Conservation (phyloP, 805 yeast genomes). For the Pichia scutulata region DNA sequence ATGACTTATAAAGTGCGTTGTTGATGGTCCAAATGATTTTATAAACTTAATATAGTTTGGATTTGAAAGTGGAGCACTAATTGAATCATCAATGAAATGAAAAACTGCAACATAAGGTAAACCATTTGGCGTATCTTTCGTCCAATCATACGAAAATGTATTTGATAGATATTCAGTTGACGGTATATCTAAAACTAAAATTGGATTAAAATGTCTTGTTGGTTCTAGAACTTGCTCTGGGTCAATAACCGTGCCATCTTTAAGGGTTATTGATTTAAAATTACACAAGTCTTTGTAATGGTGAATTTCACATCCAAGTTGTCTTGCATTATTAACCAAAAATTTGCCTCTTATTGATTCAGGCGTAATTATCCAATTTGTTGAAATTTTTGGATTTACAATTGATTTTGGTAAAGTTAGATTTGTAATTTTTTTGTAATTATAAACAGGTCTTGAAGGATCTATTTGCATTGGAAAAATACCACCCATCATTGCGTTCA, state of each 20-base stretch:
- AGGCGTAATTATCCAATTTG: slow-evolving; percentile 63
- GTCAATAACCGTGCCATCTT: slow-evolving; percentile 47
- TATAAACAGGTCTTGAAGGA: slow-evolving; percentile 7
- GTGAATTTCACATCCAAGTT: slow-evolving; percentile 60
- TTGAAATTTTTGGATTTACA: slow-evolving; percentile 32
- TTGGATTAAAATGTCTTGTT: slow-evolving; percentile 47
- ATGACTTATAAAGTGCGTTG: slow-evolving; percentile 70
- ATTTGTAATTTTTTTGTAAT: slow-evolving; percentile 15
- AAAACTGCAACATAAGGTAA: slow-evolving; percentile 44
- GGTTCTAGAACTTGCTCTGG: slow-evolving; percentile 72
- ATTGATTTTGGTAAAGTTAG: slow-evolving; percentile 20
- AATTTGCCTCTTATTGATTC: slow-evolving; percentile 73
- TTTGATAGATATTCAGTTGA: slow-evolving; percentile 34
- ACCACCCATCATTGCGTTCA: slow-evolving; percentile 6
- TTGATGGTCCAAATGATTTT: slow-evolving; percentile 41
- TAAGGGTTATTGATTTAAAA: slow-evolving; percentile 51
- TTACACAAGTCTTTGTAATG: slow-evolving; percentile 50
- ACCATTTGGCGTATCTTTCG: slow-evolving; percentile 1
- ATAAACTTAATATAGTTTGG: slow-evolving; percentile 43
- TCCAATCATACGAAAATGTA: slow-evolving; percentile 23
- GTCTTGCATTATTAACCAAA: slow-evolving; percentile 53
- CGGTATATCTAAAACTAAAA: slow-evolving; percentile 72
- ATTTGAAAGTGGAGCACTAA: slow-evolving; percentile 33
- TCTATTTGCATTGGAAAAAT: slow-evolving; percentile 21
- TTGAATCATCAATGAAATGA: slow-evolving; percentile 63